phyloP scores from a whole-genome alignment of 306 rosid species.

The Vachellia collinsii region DNA sequence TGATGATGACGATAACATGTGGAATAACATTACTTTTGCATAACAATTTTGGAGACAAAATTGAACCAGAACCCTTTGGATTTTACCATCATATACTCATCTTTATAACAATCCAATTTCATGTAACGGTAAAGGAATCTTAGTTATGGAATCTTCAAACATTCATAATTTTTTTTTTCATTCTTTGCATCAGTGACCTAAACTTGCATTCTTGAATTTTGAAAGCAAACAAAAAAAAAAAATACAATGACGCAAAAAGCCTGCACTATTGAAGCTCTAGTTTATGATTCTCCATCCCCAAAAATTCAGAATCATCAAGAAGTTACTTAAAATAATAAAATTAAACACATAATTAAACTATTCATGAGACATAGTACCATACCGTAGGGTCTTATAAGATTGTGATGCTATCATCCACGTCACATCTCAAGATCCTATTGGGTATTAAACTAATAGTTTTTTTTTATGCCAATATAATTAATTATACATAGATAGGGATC shows the following conservation, averaged over 20 bases:
- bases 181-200: not conserved
- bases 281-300: not conserved
- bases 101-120: too few relatives aligned
- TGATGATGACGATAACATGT: too few relatives aligned
- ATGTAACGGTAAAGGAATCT: not conserved
- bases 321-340: not conserved
- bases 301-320: not conserved
- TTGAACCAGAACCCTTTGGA: too few relatives aligned
- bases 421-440: not conserved
- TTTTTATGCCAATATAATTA: not conserved
- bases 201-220: not conserved
- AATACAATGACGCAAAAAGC: not conserved
- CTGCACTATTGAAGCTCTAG: not conserved
- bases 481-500: not conserved
- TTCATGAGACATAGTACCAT: not conserved
- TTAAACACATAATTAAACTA: not conserved
- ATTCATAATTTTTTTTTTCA: not conserved
- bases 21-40: too few relatives aligned
- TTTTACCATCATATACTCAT: too few relatives aligned
- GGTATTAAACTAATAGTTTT: not conserved
- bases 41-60: too few relatives aligned
- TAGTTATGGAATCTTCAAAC: not conserved
- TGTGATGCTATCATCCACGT: not conserved
- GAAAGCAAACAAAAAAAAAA: not conserved
- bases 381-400: not conserved